Evolutionary conservation across 495 filamentous ascomycete species (phyloP), one percentile per base, ranked within the genome.

Genomic region (Lophiotrema nucula): DNA sequence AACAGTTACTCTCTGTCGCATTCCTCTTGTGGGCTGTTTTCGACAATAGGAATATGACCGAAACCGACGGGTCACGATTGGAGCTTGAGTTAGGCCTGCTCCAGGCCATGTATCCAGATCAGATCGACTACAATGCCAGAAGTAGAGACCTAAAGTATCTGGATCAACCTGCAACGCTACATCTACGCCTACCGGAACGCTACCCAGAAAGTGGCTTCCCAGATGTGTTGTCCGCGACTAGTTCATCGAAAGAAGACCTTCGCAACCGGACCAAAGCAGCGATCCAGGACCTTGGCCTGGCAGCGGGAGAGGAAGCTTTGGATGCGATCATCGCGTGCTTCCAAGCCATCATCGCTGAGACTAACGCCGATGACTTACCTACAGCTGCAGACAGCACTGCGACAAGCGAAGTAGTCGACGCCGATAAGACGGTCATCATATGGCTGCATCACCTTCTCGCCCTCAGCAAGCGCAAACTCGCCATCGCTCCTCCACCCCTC

Each of bases 391-490:
- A 56, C 23, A 33, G 13, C 16, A 15, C 22, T 3, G 19, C 23
- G 27, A 16, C 33, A 31, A 12, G 27, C 13, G 18, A 6, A 15
- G 15, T 18, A 1, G 23, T 5, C 21, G 56, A 65, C 22, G 37
- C 23, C 13, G 16, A 18, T 33, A 68, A 61, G 35, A 74, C 72
- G 4, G 60, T 72, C 21, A 62, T 73, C 37, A 66, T 73, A 41
- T 73, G 71, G 69, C 70, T 74, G 10, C 72, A 74, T 53, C 71
- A 74, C 58, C 60, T 73, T 16, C 69, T 74, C 41, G 69, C 70
- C 23, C 67, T 64, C 22, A 61, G 63, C 47, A 74, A 73, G 58
- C 69, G 72, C 21, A 74, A 74, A 49, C 68, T 64, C 22, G 67
- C 67, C 6, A 54, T 74, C 22, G 46, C 56, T 1, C 69, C 72